Percentiles rank a stretch among this genome's conserved stretches.
Conservation (phyloP, 2,329 filamentous ascomycete genomes). For the Pyricularia sp. region DNA sequence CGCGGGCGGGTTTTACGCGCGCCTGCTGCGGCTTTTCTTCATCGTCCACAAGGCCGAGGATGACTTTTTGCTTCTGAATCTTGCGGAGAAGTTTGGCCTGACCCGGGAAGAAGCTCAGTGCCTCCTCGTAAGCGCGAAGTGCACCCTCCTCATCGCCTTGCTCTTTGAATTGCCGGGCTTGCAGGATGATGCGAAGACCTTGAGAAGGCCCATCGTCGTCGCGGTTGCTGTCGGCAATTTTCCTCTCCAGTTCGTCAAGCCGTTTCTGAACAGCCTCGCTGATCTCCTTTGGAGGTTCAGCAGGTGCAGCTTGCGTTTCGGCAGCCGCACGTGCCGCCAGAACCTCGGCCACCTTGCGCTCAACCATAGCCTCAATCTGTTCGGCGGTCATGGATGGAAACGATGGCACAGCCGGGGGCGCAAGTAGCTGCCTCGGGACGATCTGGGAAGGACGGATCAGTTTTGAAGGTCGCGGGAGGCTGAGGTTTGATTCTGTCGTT, state of each 20-base stretch:
- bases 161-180: conserved; percentile 85
- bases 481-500: conserved; percentile 12
- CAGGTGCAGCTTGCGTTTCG: conserved; percentile 19
- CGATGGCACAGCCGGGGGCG: background rate
- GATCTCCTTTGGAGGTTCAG: conserved; percentile 33
- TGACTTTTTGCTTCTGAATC: conserved; percentile 43
- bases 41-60: conserved; percentile 20
- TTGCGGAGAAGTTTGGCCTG: conserved; percentile 70
- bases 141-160: conserved; percentile 70
- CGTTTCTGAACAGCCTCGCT: conserved; percentile 69
- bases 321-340: conserved; percentile 59
- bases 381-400: conserved; percentile 51
- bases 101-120: conserved; percentile 74
- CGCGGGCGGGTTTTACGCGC: background rate
- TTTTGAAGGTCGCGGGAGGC: conserved; percentile 31
- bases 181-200: conserved; percentile 76
- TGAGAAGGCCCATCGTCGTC: conserved; percentile 67
- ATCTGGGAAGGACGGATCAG: conserved; percentile 22
- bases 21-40: conserved; percentile 19
- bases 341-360: conserved; percentile 84
- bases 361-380: conserved; percentile 83
- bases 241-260: conserved; percentile 74
- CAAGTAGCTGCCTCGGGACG: background rate
- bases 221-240: conserved; percentile 58
- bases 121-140: conserved; percentile 77